phyloP scores from a whole-genome alignment of 83 land plant species.

The Picea abies region DNA sequence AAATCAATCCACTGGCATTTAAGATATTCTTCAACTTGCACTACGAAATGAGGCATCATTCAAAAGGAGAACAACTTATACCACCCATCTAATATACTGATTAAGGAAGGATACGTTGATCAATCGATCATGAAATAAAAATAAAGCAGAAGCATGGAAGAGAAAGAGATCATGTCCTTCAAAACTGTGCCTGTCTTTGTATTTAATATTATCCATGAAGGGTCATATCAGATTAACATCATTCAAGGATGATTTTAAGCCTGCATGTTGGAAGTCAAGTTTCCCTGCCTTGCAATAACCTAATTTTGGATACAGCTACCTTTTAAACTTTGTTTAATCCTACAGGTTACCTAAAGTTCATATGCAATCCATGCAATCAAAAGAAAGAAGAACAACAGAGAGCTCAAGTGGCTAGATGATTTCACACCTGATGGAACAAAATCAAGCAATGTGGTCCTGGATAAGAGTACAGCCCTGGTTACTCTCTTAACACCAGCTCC shows the following conservation, averaged over 20 bases:
- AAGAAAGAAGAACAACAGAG: background rate
- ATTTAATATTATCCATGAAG: no score
- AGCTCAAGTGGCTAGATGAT: background rate
- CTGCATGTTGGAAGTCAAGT: background rate
- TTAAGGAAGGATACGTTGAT: background rate
- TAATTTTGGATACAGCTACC: background rate
- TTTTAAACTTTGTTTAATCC: background rate
- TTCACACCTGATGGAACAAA: constrained; percentile 4
- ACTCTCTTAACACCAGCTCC: constrained; percentile 5
- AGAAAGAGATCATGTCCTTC: no score
- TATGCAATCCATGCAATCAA: background rate
- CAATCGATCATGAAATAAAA: no score
- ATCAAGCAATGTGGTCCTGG: background rate
- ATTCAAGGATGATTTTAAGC: background rate
- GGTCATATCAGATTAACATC: no score
- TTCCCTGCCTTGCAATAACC: background rate
- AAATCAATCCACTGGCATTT: no score
- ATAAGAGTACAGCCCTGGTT: constrained; percentile 1
- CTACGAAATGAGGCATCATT: background rate
- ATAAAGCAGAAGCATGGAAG: no score
- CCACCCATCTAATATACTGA: no score
- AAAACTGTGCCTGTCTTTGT: no score
- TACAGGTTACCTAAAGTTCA: background rate
- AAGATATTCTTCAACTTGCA: background rate
- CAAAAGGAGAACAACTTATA: background rate